These are phyloP conservation scores for Sphenostylis stenocarpa DNA, from an alignment of 306 rosid species.

Conservation along the genomic window DNA sequence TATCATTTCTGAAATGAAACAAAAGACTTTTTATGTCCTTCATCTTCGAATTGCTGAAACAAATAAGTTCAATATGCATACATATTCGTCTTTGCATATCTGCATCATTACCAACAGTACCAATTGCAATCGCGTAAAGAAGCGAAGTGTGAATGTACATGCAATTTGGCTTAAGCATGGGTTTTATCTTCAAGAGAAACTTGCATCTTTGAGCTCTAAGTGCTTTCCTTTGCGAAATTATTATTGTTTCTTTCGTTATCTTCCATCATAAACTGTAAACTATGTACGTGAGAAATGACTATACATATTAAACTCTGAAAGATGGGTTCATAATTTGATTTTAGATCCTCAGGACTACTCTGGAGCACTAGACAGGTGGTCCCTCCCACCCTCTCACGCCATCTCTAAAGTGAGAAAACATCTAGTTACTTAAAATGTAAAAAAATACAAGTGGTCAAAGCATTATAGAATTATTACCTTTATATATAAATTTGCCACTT, in stretches of 20 bases:
- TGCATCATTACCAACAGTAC: too few relatives aligned
- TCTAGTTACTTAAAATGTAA: slow-evolving; percentile 6
- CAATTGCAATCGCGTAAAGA: too few relatives aligned
- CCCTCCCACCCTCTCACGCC: slow-evolving; percentile 32
- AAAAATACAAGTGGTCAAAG: slow-evolving; percentile 21
- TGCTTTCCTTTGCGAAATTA: neutral
- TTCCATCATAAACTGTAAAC: neutral
- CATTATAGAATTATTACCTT: slow-evolving; percentile 19
- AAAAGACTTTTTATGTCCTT: too few relatives aligned
- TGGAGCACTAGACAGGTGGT: slow-evolving; percentile 33
- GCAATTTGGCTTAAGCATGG: neutral
- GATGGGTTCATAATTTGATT: slow-evolving; percentile 22
- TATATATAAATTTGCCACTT: slow-evolving; percentile 13
- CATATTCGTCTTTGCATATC: too few relatives aligned
- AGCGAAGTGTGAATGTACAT: too few relatives aligned
- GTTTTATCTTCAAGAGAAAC: neutral
- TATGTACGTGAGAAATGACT: slow-evolving; percentile 38
- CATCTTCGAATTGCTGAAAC: too few relatives aligned
- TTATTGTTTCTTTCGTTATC: neutral
- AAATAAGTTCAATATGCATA: too few relatives aligned
- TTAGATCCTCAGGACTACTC: neutral
- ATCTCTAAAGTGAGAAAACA: neutral
- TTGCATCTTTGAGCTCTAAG: neutral
- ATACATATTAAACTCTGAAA: neutral
- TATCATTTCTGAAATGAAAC: too few relatives aligned